A percentile compares a stretch with the other conserved stretches of the same genome.
Conservation (phyloP, 805 yeast species). For the Yarrowia hollandica region DNA sequence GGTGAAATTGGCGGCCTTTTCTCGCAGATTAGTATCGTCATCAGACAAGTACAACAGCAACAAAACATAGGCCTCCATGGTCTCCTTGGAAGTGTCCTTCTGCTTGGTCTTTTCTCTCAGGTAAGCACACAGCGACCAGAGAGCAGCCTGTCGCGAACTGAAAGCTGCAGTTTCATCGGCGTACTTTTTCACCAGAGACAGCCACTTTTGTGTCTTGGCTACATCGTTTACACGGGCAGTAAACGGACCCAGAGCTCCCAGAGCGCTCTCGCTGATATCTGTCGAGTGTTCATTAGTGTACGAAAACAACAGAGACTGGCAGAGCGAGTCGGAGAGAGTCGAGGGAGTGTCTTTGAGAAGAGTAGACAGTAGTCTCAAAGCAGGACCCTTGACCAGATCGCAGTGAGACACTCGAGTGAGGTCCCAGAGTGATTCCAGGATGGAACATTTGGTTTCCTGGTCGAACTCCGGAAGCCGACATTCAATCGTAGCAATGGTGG, state of each 20-base stretch:
- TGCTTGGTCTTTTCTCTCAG: constrained; percentile 30
- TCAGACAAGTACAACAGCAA: constrained; percentile 46
- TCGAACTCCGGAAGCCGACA: constrained; percentile 10
- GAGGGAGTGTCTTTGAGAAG: constrained; percentile 16
- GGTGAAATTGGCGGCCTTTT: constrained; percentile 48
- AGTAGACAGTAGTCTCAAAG: constrained; percentile 34
- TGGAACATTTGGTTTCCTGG: constrained; percentile 16
- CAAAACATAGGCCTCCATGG: constrained; percentile 27
- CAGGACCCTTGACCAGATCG: constrained; percentile 37
- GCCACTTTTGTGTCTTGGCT: constrained; percentile 38
- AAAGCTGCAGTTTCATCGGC: constrained; percentile 49
- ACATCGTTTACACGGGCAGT: constrained; percentile 37
- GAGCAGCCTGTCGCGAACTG: constrained; percentile 49
- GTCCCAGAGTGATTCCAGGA: constrained; percentile 32
- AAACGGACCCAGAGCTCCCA: constrained; percentile 55
- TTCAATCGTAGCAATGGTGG: constrained; percentile 31
- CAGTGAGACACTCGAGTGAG: constrained; percentile 33
- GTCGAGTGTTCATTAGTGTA: constrained; percentile 47
- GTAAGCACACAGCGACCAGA: constrained; percentile 47
- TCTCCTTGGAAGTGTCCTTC: background rate
- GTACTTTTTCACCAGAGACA: constrained; percentile 38
- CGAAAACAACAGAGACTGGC: background rate
- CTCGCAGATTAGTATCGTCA: constrained; percentile 65
- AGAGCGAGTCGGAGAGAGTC: constrained; percentile 25
- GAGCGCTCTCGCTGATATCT: constrained; percentile 49